Base-by-base conservation (phyloP, 192 early-diverging fungal species). In the Entophlyctis luteolus region DNA sequence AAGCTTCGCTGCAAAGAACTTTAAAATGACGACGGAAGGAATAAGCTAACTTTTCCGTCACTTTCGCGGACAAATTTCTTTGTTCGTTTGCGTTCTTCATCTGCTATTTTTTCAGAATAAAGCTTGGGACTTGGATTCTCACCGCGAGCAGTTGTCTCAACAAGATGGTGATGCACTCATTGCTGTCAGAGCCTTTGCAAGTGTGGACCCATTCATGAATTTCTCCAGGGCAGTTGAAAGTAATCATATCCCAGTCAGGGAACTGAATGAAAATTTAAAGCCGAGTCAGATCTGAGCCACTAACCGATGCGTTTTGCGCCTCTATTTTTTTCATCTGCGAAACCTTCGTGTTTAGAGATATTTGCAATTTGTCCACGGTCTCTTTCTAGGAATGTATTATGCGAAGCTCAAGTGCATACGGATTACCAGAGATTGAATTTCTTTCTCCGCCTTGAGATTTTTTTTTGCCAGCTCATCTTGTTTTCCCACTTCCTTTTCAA, bases 221-320 rank as follows among this genome's bases (percentile, higher is more conserved):
- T 31, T 58, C 53, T 10, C 59, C 50, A 3, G 79, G 70, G 50
- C 72, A 79, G 52, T 48, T 60, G 20, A 47, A 58, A 32, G 72
- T 58, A 32, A 85, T 73, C 48, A 78, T 77, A 12, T 83, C 79
- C 81, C 81, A 85, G 68, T 85, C 65, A 4, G 79, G 81, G 29
- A 62, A 75, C 59, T 65, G 59, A 25, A 52, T 18, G 10, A 52
- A 18, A 14, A 53, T 12, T 8, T 42, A 12, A 42, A 42, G 39
- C n/a, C 8, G n/a, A 42, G 39, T 42, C n/a, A n/a, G n/a, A n/a
- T n/a, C n/a, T n/a, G n/a, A n/a, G n/a, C n/a, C n/a, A n/a, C n/a
- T n/a, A n/a, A n/a, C n/a, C n/a, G n/a, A n/a, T n/a, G n/a, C n/a
- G n/a, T n/a, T n/a, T n/a, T 52, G 10, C 25, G 14, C 29, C 56